phyloP scores from a whole-genome alignment of 768 basidiomycete genomes.

The Neoboletus brunneissimus region DNA sequence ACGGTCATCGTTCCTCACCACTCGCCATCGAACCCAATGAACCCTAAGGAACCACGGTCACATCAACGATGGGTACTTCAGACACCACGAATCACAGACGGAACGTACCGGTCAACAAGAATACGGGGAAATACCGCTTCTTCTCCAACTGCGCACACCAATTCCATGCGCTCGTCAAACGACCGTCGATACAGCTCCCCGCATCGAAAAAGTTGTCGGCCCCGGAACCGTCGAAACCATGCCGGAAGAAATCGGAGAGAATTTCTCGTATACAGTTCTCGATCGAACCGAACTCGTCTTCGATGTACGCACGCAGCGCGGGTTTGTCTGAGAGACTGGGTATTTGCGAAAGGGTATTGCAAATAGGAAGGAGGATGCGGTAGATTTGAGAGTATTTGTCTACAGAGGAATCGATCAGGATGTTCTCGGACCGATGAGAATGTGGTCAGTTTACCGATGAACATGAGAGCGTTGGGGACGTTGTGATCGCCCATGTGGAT shows the following conservation, averaged over 20 bases:
- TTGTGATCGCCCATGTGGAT: slow-evolving; percentile 88
- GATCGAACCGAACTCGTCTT: slow-evolving; percentile 75
- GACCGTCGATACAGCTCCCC: slow-evolving; percentile 79
- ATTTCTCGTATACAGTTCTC: slow-evolving; percentile 71
- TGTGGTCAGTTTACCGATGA: slow-evolving; percentile 52
- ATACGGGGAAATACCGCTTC: slow-evolving; percentile 79
- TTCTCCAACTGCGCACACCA: slow-evolving; percentile 87
- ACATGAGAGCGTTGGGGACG: slow-evolving; percentile 63
- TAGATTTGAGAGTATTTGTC: slow-evolving; percentile 92
- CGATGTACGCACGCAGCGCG: slow-evolving; percentile 70
- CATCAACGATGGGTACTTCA: not conserved
- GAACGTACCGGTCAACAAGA: slow-evolving; percentile 63
- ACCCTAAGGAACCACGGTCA: slow-evolving; percentile 44
- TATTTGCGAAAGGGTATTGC: slow-evolving; percentile 76
- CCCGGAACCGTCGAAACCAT: slow-evolving; percentile 88
- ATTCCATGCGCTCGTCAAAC: slow-evolving; percentile 89
- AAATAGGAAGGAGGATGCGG: slow-evolving; percentile 84
- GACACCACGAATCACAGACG: not conserved
- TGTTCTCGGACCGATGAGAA: not conserved
- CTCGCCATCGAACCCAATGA: slow-evolving; percentile 82
- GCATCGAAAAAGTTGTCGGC: slow-evolving; percentile 90
- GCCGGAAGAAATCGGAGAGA: slow-evolving; percentile 80
- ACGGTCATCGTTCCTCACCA: slow-evolving; percentile 47
- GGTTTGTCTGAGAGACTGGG: slow-evolving; percentile 64
- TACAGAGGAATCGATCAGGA: slow-evolving; percentile 14